These are phyloP conservation scores for Imleria badia DNA, from an alignment of 768 basidiomycete genomes.

Conservation along the genomic window DNA sequence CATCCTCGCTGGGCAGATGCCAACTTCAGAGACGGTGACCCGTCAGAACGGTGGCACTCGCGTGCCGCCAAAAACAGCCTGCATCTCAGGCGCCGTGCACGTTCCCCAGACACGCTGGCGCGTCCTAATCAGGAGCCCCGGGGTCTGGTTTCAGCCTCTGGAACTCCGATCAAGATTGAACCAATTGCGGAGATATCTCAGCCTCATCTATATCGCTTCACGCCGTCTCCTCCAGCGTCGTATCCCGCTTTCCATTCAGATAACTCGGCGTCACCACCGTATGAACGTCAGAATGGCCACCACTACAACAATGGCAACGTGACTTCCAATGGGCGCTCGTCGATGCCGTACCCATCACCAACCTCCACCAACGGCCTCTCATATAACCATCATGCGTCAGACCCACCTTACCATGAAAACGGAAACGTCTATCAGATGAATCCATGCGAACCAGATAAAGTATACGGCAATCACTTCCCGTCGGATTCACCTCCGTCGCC, in stretches of 20 bases:
- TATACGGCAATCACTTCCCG: constrained; percentile 33
- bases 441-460: constrained; percentile 35
- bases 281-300: constrained; percentile 36
- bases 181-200: constrained; percentile 47
- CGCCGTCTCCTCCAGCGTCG: constrained; percentile 57
- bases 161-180: constrained; percentile 71
- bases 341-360: constrained; percentile 35
- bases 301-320: constrained; percentile 33
- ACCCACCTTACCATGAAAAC: constrained; percentile 35
- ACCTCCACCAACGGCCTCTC: constrained; percentile 35
- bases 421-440: constrained; percentile 38
- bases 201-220: constrained; percentile 66
- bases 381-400: constrained; percentile 33
- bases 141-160: constrained; percentile 43
- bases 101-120: constrained; percentile 36
- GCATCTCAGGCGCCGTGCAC: constrained; percentile 40
- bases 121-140: constrained; percentile 38
- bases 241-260: constrained; percentile 54
- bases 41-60: constrained; percentile 85
- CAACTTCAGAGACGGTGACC: constrained; percentile 76
- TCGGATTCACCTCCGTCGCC: constrained; percentile 35
- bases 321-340: constrained; percentile 26
- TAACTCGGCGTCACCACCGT: constrained; percentile 34
- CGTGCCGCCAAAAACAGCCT: constrained; percentile 69
- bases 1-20: constrained; percentile 85